Percentiles rank a stretch among this genome's conserved stretches.
These are phyloP conservation scores for Aspergillus sp. DNA, from an alignment of 2,329 filamentous ascomycete genomes.

Conservation along the genomic window DNA sequence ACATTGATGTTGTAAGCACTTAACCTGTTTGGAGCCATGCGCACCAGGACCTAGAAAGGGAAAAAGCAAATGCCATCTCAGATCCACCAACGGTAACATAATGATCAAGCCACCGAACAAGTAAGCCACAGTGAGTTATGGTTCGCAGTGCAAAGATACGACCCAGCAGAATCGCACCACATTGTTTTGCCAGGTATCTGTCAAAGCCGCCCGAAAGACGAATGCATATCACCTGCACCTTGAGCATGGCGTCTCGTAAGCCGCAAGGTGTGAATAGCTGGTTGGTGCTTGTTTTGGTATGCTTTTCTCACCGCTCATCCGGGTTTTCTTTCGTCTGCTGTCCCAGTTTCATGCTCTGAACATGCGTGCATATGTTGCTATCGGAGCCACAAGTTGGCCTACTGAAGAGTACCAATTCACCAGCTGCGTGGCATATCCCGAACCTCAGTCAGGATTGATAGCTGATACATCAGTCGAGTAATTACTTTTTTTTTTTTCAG, in stretches of 20 bases:
- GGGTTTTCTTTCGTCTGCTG: not conserved
- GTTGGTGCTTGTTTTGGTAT: not conserved
- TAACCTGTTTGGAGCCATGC: not conserved
- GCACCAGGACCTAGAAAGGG: not conserved
- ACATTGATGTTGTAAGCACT: not conserved
- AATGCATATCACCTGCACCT: conserved; percentile 1
- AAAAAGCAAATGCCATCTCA: not conserved
- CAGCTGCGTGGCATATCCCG: no score
- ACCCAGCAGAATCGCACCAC: not conserved
- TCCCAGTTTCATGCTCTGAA: not conserved
- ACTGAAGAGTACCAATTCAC: no score
- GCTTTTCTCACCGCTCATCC: conserved; percentile 12
- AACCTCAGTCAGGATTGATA: not conserved
- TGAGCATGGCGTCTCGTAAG: conserved; percentile 3
- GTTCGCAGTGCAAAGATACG: not conserved
- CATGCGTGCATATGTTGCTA: not conserved
- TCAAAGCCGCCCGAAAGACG: conserved; percentile 7
- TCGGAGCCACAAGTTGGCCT: not conserved
- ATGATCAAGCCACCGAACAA: conserved; percentile 1
- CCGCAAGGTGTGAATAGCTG: not conserved
- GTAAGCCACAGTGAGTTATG: not conserved
- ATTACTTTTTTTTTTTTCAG: not conserved
- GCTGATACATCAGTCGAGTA: not conserved
- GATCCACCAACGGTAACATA: conserved; percentile 2
- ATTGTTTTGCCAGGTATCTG: conserved; percentile 7